Percentiles rank a stretch among this genome's conserved stretches.
Conservation (phyloP, 2,329 filamentous ascomycete genomes). For the Calonectria pseudoturangicola region DNA sequence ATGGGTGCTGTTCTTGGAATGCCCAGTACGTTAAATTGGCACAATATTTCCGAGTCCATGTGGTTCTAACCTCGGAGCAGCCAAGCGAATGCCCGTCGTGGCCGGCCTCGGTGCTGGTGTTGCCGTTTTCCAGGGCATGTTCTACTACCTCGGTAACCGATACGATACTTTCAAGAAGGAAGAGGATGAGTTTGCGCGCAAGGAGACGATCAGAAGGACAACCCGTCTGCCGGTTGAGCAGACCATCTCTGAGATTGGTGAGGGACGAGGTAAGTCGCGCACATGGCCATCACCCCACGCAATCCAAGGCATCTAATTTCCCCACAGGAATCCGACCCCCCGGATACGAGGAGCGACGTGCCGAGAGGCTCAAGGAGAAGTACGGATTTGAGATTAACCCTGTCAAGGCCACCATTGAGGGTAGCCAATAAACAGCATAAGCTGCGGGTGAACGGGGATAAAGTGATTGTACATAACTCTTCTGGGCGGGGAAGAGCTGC, state of each 20-base stretch:
- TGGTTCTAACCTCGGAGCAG: conserved; percentile 53
- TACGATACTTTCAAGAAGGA: conserved; percentile 71
- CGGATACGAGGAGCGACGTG: conserved; percentile 89
- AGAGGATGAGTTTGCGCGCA: conserved; percentile 83
- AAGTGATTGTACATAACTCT: conserved; percentile 62
- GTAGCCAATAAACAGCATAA: conserved; percentile 60
- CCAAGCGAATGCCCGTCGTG: conserved; percentile 78
- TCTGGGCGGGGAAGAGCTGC: conserved; percentile 59
- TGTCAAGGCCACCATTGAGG: conserved; percentile 71
- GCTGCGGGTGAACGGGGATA: conserved; percentile 51
- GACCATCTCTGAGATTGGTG: conserved; percentile 87
- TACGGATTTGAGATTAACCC: conserved; percentile 90
- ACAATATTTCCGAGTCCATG: conserved; percentile 21
- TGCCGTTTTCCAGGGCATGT: conserved; percentile 75
- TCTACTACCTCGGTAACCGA: conserved; percentile 81
- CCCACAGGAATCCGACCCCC: conserved; percentile 83
- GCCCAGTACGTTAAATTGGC: conserved; percentile 73
- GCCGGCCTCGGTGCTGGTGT: conserved; percentile 79
- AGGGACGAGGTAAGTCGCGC: conserved; percentile 83
- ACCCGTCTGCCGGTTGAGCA: conserved; percentile 85
- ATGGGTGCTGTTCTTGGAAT: conserved; percentile 84
- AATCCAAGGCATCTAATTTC: conserved; percentile 39
- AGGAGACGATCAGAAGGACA: conserved; percentile 83
- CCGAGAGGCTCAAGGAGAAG: conserved; percentile 87
- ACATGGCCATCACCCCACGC: conserved; percentile 25